Evolutionary conservation across 352 stramenopile genomes (phyloP), one percentile per base, ranked within the genome.

Genomic region (Pelagophyceae sp.): DNA sequence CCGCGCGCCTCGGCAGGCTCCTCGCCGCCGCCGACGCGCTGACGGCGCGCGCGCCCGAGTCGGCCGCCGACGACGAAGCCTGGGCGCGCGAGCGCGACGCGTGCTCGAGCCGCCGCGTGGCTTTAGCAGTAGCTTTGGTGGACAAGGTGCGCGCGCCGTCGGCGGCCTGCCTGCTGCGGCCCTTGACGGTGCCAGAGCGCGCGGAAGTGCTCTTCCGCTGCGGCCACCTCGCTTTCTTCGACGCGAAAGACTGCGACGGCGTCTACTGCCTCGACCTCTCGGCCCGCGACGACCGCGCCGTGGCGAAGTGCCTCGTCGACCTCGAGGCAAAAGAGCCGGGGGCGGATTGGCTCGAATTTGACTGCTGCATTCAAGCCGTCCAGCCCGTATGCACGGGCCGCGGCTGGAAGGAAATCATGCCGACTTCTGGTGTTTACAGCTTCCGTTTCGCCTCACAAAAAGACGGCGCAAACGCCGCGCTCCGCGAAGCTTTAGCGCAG

Each of bases 191-290:
- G 27, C 71, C 38, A 38, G 78, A 84, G 75, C 72, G 81, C 45
- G 83, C 75, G n/a, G 76, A 76, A 38, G 60, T 87, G 25, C 71
- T 81, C 37, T 79, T 83, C 50, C 78, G 82, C 32, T 60, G 84
- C 25, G 83, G 83, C 40, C 85, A 72, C 70, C 67, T 85, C 23
- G 80, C 82, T 25, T n/a, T 83, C 19, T 87, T 82, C 82, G 83
- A 76, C 45, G 78, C 83, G 1, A 51, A 80, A 0, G 77, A 76
- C 38, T 79, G 82, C 11, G 83, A 87, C 60, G 82, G 80, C 15
- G 81, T 80, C 63, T 81, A 82, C 60, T 65, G 80, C 45, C 76
- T 87, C 17, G 50, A 81, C 61, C 64, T 86, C 20, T 45, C 77
- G 37, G 54, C 33, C 31, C 33, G 69, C 50, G 83, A 87, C 50